A percentile compares a stretch with the other conserved stretches of the same genome.
phyloP scores from a whole-genome alignment of 2,329 filamentous ascomycete species.

The Lachnellula hyalina region DNA sequence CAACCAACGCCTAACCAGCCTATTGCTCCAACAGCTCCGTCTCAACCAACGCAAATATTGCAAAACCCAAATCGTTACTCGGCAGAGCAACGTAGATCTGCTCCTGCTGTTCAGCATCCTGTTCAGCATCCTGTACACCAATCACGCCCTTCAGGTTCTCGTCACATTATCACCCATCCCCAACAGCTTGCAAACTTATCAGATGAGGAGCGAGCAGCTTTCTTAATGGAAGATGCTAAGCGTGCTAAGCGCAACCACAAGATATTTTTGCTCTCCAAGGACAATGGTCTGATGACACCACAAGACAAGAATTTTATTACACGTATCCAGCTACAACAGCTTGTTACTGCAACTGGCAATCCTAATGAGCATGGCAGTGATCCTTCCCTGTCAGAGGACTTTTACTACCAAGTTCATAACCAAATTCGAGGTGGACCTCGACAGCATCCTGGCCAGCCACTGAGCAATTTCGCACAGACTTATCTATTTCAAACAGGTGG shows the following conservation, averaged over 20 bases:
- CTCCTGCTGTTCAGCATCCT: conserved; percentile 33
- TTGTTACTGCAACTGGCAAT: conserved; percentile 87
- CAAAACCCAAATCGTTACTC: conserved; percentile 70
- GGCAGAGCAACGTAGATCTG: conserved; percentile 38
- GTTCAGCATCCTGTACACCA: conserved; percentile 30
- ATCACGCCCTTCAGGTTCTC: conserved; percentile 33
- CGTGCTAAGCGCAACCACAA: conserved; percentile 97
- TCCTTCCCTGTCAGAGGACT: conserved; percentile 81
- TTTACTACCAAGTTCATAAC: conserved; percentile 97
- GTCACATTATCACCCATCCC: conserved; percentile 60
- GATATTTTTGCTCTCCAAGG: conserved; percentile 86
- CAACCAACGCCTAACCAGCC: conserved; percentile 23
- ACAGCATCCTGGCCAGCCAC: conserved; percentile 85
- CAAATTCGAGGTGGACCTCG: conserved; percentile 87
- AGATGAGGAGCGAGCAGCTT: conserved; percentile 77
- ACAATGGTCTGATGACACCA: conserved; percentile 97
- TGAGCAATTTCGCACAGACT: conserved; percentile 95
- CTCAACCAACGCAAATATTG: conserved; percentile 67
- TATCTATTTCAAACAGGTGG: conserved; percentile 94
- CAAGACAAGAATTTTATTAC: conserved; percentile 99
- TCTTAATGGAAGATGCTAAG: conserved; percentile 86
- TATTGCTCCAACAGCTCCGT: conserved; percentile 39
- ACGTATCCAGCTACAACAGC: conserved; percentile 91
- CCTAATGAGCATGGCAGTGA: conserved; percentile 75
- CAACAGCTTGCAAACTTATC: conserved; percentile 72